Evolutionary conservation across 495 filamentous ascomycete species (phyloP), one percentile per base, ranked within the genome.

Genomic region (Penicillium taxi): DNA sequence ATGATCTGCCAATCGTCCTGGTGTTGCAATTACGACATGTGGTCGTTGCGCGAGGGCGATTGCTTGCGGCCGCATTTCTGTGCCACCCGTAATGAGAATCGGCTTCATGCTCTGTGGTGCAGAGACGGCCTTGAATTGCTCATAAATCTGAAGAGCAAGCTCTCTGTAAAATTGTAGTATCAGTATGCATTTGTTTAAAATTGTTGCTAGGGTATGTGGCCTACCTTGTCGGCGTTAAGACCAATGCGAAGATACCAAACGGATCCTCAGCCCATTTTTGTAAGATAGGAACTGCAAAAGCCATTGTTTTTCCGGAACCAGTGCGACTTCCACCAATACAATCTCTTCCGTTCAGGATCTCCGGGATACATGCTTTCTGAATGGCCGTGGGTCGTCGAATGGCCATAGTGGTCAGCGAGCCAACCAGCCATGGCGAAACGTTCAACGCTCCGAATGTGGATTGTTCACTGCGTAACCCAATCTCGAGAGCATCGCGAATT

Each of bases 271-370:
- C 78, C 91, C 89, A 96, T 60, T 79, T 79, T 53, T 96, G 90
- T 33, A 96, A 64, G 31, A 98, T 91, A 11, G 91, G 91, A 6
- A 84, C 86, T 9, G 89, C 80, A 63, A 98, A 98, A 22, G 91
- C 89, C 26, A 95, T 78, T n/a, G 91, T 98, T 67, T 98, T 98
- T 56, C 91, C 91, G n/a, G 90, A 95, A 64, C 91, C 91, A 3
- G 91, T 98, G 37, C 84, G 73, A 48, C 86, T 94, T 12, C 87
- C 86, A 47, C 93, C 91, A 47, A 98, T 94, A 47, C 88, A 94
- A 61, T 96, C 86, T 44, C 81, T 73, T 3, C 91, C 91, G 52
- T 86, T 78, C 35, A 98, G 55, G 28, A 96, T 94, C 48, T 83
- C 80, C 13, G 86, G 86, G 52, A 98, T 96, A 60, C 84, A 93